These are phyloP conservation scores for Albugo candida DNA, from an alignment of 352 stramenopile species.

Conservation along the genomic window DNA sequence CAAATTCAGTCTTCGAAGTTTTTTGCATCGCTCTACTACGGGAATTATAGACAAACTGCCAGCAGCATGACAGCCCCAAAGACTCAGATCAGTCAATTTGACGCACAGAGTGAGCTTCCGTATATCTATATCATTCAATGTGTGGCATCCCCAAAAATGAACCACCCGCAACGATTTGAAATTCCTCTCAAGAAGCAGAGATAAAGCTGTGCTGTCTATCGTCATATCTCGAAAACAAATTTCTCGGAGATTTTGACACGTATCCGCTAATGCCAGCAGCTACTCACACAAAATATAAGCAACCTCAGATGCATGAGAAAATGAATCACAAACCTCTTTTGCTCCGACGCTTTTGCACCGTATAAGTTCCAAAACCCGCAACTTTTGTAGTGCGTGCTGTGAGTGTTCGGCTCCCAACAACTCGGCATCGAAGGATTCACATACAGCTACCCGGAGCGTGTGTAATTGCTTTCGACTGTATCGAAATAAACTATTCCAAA, in stretches of 20 bases:
- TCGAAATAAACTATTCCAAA: conserved; percentile 37
- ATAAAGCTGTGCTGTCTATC: conserved; percentile 28
- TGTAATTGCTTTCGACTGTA: conserved; percentile 15
- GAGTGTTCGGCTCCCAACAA: conserved; percentile 11
- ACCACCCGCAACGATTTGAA: conserved; percentile 27
- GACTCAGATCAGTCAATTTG: conserved; percentile 31
- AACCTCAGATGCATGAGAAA: background rate
- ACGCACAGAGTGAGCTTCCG: conserved; percentile 19
- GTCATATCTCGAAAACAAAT: conserved; percentile 53
- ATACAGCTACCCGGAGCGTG: conserved; percentile 34
- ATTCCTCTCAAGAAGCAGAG: conserved; percentile 26
- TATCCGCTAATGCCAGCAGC: conserved; percentile 16
- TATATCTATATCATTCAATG: conserved; percentile 29
- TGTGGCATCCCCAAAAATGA: conserved; percentile 62
- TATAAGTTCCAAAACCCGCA: conserved; percentile 1
- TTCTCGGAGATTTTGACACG: conserved; percentile 30
- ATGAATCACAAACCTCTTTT: background rate
- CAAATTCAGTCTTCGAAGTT: conserved; percentile 39
- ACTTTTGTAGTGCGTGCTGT: background rate
- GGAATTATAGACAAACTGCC: conserved; percentile 42
- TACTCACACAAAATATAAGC: background rate
- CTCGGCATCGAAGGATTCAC: conserved; percentile 18
- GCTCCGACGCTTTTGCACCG: conserved; percentile 13
- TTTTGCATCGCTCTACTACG: conserved; percentile 22
- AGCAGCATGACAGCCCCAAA: conserved; percentile 65